Percentiles rank a stretch among this genome's conserved stretches.
Conservation (phyloP, 1,139 yeast species). For the Kodamaea sp. region DNA sequence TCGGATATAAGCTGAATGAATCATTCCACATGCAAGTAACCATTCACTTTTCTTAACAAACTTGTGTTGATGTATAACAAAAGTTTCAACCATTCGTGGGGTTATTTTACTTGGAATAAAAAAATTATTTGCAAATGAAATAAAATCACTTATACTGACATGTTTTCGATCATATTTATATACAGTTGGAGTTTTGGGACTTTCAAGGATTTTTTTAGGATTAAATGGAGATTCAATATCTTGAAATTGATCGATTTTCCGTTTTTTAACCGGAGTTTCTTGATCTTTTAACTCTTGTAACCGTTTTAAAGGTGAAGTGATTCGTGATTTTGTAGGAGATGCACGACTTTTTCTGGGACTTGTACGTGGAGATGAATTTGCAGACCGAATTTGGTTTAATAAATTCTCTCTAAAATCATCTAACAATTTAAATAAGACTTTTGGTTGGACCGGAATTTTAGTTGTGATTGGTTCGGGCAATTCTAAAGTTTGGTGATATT, state of each 20-base stretch:
- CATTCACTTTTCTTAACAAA: conserved; percentile 56
- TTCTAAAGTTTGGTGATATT: conserved; percentile 37
- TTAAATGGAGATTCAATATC: conserved; percentile 34
- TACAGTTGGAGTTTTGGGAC: conserved; percentile 13
- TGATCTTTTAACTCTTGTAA: conserved; percentile 21
- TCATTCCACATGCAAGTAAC: conserved; percentile 65
- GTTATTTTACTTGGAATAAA: conserved; percentile 56
- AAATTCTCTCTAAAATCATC: conserved; percentile 41
- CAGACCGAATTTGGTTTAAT: conserved; percentile 27
- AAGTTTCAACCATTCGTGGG: conserved; percentile 47
- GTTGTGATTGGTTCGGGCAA: conserved; percentile 46
- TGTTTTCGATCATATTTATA: conserved; percentile 25
- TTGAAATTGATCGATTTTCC: conserved; percentile 7
- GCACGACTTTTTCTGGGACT: conserved; percentile 10
- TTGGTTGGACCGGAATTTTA: conserved; percentile 59
- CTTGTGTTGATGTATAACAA: conserved; percentile 47
- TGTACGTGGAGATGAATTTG: conserved; percentile 29
- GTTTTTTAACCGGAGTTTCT: conserved; percentile 7
- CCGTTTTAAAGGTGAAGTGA: conserved; percentile 30
- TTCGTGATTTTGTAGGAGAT: conserved; percentile 16
- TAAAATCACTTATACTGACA: conserved; percentile 46
- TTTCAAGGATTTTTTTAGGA: conserved; percentile 18
- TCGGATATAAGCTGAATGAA: conserved; percentile 55
- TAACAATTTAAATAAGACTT: conserved; percentile 36
- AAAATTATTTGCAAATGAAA: conserved; percentile 59